Evolutionary conservation across 768 basidiomycete genomes (phyloP).

Genomic region (Leccinum obscurum): DNA sequence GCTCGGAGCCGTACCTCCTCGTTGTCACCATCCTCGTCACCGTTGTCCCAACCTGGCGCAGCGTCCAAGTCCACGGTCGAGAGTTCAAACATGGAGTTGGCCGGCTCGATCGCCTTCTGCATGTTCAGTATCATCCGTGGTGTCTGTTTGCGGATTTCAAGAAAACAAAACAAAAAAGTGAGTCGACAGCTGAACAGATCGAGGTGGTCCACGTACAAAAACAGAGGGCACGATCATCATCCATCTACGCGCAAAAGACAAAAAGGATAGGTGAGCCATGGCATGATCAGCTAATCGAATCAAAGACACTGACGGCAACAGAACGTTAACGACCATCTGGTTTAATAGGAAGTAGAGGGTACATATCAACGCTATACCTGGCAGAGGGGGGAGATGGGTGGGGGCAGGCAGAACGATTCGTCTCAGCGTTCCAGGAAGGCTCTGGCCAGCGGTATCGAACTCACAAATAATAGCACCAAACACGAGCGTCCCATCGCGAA

Average conservation of each 20-base stretch:
- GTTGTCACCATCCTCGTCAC: too few relatives aligned
- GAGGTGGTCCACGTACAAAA: conserved; percentile 8
- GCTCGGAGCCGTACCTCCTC: too few relatives aligned
- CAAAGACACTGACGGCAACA: conserved; percentile 16
- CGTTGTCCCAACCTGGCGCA: neutral
- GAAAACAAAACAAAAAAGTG: too few relatives aligned
- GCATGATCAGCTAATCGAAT: neutral
- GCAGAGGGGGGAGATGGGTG: neutral
- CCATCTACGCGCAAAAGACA: conserved; percentile 13
- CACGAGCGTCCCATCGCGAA: conserved; percentile 19
- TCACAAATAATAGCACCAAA: conserved; percentile 9
- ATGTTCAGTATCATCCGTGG: conserved; percentile 24
- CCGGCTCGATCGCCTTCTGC: conserved; percentile 10
- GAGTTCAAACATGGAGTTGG: neutral
- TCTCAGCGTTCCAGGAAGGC: neutral
- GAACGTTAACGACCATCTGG: conserved; percentile 11
- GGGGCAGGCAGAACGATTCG: neutral
- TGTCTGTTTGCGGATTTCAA: conserved; percentile 9
- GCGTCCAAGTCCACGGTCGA: neutral
- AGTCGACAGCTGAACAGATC: neutral
- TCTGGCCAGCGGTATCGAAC: conserved; percentile 2
- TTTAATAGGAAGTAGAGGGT: conserved; percentile 4
- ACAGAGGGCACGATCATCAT: neutral
- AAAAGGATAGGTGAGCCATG: neutral
- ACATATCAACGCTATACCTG: conserved; percentile 2